These are phyloP conservation scores for Taphrina communis DNA, from an alignment of 1,139 yeast species.

Conservation along the genomic window DNA sequence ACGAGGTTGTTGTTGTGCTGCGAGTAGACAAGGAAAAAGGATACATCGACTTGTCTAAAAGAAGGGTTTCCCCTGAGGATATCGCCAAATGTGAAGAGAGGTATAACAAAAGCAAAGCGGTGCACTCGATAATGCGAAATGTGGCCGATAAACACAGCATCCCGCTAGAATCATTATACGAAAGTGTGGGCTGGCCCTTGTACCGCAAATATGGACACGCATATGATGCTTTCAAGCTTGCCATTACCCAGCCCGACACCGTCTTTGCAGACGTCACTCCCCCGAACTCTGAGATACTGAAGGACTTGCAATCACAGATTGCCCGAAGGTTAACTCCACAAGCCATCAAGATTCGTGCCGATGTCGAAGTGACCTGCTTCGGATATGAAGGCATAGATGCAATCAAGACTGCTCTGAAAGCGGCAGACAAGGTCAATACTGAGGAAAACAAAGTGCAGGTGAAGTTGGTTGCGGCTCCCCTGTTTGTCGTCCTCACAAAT, in stretches of 20 bases:
- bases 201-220: slow-evolving; percentile 96
- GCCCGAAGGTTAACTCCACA: slow-evolving; percentile 95
- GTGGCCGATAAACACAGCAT: slow-evolving; percentile 96
- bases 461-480: slow-evolving; percentile 95
- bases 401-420: slow-evolving; percentile 81
- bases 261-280: slow-evolving; percentile 80
- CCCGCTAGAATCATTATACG: slow-evolving; percentile 82
- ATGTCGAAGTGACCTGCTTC: slow-evolving; percentile 95
- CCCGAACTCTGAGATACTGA: slow-evolving; percentile 59
- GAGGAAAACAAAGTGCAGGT: slow-evolving; percentile 80
- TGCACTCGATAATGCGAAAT: slow-evolving; percentile 94
- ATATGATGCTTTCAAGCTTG: slow-evolving; percentile 93
- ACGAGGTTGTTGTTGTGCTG: slow-evolving; percentile 97
- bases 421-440: slow-evolving; percentile 57
- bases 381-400: slow-evolving; percentile 98
- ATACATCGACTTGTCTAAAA: slow-evolving; percentile 95
- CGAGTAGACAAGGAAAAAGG: slow-evolving; percentile 98
- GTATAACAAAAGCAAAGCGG: slow-evolving; percentile 95
- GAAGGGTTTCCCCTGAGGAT: slow-evolving; percentile 98
- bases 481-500: slow-evolving; percentile 90
- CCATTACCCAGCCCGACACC: slow-evolving; percentile 73
- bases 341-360: slow-evolving; percentile 96
- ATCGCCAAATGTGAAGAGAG: slow-evolving; percentile 97
- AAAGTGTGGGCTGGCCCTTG: slow-evolving; percentile 95
- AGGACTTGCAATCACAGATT: slow-evolving; percentile 54